These are phyloP conservation scores for Colletotrichum phormii DNA, from an alignment of 2,329 filamentous ascomycete genomes.

Conservation along the genomic window DNA sequence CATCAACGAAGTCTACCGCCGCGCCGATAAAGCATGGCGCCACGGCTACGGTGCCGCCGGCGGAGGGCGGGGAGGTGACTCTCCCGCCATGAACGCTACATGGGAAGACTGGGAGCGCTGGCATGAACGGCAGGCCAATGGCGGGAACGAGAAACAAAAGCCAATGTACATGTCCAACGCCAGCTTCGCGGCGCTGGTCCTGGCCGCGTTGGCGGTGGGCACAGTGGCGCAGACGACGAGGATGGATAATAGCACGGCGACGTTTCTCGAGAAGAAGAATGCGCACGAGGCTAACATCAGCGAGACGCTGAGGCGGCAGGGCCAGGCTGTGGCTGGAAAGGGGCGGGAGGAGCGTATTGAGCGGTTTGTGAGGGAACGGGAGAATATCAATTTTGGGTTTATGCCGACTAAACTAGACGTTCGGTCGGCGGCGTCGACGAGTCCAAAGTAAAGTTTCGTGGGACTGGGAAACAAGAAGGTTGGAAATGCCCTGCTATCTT, in stretches of 20 bases:
- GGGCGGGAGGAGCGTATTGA: constrained; percentile 77
- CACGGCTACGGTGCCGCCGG: constrained; percentile 38
- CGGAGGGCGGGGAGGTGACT: constrained; percentile 48
- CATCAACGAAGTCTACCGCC: constrained; percentile 50
- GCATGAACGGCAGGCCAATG: constrained; percentile 67
- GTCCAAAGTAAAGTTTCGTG: constrained; percentile 6
- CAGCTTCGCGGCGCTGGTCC: constrained; percentile 79
- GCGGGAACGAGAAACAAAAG: constrained; percentile 59
- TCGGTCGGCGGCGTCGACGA: constrained; percentile 3
- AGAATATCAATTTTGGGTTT: constrained; percentile 56
- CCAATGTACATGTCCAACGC: constrained; percentile 81
- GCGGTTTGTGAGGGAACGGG: constrained; percentile 80
- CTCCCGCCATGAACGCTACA: constrained; percentile 79
- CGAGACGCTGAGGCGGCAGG: constrained; percentile 66
- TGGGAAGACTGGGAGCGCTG: constrained; percentile 98
- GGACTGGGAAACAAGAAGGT: neutral
- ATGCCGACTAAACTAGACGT: constrained; percentile 39
- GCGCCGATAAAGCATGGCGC: constrained; percentile 62
- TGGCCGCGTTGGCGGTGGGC: constrained; percentile 72
- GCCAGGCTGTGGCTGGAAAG: constrained; percentile 63
- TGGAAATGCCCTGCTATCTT: neutral
- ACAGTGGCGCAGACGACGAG: constrained; percentile 79
- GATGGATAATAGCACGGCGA: constrained; percentile 71
- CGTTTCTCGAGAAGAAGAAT: constrained; percentile 74
- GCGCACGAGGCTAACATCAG: constrained; percentile 75